Conservation (phyloP, 2,329 filamentous ascomycete species). For the Tothia fuscella region DNA sequence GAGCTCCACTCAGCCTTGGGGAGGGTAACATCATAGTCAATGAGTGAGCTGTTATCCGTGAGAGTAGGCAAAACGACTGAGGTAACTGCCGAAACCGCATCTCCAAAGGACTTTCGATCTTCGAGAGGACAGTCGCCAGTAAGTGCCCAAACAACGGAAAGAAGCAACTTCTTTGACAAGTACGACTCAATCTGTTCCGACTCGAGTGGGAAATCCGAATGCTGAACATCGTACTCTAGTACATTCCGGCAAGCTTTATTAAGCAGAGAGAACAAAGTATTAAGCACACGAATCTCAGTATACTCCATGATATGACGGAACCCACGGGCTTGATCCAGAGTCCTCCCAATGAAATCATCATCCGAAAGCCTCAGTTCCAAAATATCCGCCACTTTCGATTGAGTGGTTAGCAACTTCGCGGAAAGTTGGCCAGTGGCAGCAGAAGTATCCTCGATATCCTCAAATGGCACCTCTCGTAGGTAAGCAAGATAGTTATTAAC, state of each 20-base stretch:
- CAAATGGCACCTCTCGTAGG: conserved; percentile 72
- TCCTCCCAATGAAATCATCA: conserved; percentile 70
- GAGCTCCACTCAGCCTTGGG: conserved; percentile 80
- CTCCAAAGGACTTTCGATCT: conserved; percentile 82
- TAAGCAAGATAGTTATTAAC: conserved; percentile 80
- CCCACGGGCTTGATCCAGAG: conserved; percentile 59
- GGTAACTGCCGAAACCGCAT: conserved; percentile 68
- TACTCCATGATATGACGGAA: conserved; percentile 99
- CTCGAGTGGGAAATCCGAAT: conserved; percentile 86
- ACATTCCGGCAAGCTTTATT: conserved; percentile 89
- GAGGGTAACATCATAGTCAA: conserved; percentile 86
- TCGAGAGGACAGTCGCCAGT: conserved; percentile 84
- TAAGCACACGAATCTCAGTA: conserved; percentile 78
- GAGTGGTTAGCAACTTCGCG: conserved; percentile 61
- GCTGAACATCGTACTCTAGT: conserved; percentile 91
- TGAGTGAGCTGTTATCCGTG: conserved; percentile 69
- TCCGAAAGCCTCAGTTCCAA: conserved; percentile 62
- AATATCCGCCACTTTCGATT: conserved; percentile 67
- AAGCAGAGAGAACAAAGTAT: conserved; percentile 85
- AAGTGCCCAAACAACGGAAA: conserved; percentile 89
- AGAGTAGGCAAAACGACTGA: conserved; percentile 76
- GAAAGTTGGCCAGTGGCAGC: conserved; percentile 44
- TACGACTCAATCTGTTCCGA: conserved; percentile 81
- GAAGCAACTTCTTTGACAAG: conserved; percentile 82
- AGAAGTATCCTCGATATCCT: conserved; percentile 89